A percentile compares a stretch with the other conserved stretches of the same genome.
Conservation (phyloP, 1,139 yeast genomes). For the Kurtzmaniella quercitrusa region DNA sequence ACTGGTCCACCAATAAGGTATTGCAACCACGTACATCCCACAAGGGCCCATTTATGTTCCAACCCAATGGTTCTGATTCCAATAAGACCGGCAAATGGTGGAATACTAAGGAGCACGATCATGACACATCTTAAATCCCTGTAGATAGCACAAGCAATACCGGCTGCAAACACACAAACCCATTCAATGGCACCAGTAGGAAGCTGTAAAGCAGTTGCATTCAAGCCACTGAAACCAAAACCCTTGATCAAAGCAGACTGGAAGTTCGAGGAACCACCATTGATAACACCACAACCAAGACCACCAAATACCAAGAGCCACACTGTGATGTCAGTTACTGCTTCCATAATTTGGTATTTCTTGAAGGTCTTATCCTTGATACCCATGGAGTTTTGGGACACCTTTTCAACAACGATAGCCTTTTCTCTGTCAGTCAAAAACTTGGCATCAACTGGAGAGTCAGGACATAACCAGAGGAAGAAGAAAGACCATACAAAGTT, state of each 20-base stretch:
- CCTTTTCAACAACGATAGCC: conserved; percentile 17
- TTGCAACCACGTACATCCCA: conserved; percentile 33
- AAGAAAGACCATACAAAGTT: conserved; percentile 22
- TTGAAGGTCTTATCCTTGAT: conserved; percentile 18
- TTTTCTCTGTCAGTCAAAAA: conserved; percentile 37
- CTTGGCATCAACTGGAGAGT: conserved; percentile 37
- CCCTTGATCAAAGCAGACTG: conserved; percentile 23
- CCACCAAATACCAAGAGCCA: conserved; percentile 25
- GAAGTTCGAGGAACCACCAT: conserved; percentile 28
- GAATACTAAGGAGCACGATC: conserved; percentile 16
- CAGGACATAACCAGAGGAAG: conserved; percentile 28
- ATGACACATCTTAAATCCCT: conserved; percentile 17
- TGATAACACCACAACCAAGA: conserved; percentile 22
- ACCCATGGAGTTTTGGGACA: conserved; percentile 25
- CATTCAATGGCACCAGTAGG: conserved; percentile 31
- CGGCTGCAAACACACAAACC: conserved; percentile 19
- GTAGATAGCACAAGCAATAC: conserved; percentile 17
- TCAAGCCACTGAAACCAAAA: conserved; percentile 21
- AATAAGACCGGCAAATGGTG: conserved; percentile 21
- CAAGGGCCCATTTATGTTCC: conserved; percentile 20
- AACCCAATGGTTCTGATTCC: conserved; percentile 17
- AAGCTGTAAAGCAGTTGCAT: conserved; percentile 23
- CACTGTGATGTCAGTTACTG: conserved; percentile 21
- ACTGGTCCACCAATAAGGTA: conserved; percentile 30
- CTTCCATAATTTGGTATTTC: conserved; percentile 19